Base-by-base conservation (phyloP, 2,329 filamentous ascomycete genomes). In the Zymoseptoria ardabiliae region DNA sequence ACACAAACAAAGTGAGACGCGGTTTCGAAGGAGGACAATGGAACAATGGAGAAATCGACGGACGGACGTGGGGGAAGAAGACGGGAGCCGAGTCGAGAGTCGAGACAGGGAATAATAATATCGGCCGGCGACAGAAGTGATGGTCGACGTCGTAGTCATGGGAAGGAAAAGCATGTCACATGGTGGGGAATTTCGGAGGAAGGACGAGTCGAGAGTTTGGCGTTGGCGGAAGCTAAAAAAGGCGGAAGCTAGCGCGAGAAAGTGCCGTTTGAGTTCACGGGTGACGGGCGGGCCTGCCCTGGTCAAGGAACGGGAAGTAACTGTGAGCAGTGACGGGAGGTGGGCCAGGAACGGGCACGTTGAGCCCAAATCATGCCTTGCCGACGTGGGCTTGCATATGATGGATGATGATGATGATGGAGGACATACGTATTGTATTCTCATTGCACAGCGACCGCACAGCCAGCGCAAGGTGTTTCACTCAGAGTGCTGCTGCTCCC, bases 151-250 rank as follows among this genome's bases (percentile, higher is more conserved):
- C 48, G n/a, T 21, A 53, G 50, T 22, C 50, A 52, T 23, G 50
- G 17, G 22, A 52, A 54, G 54, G 57, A 55, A 55, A 35, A 45
- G 22, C 45, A 53, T 53, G 49, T n/a, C n/a, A n/a, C n/a, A n/a
- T 58, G 52, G 54, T 51, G 56, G 52, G 58, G 52, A 49, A 49
- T n/a, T 52, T 2, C 22, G 53, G 55, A 41, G 28, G 55, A 25
- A 25, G 23, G 23, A n/a, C 28, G 17, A 19, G 20, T 22, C 30
- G 30, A 54, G 51, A 57, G 35, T 60, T 60, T 57, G 58, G 53
- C 50, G 23, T 41, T 28, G 45, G 35, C 53, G 19, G 25, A 49
- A 49, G 48, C 57, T 56, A 59, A 41, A 35, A 41, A 41, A 21
- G 49, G 22, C 25, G 52, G 58, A 51, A 59, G 50, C n/a, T n/a